These are phyloP conservation scores for Trichophyton mentagrophytes DNA, from an alignment of 2,329 filamentous ascomycete species.

Conservation along the genomic window DNA sequence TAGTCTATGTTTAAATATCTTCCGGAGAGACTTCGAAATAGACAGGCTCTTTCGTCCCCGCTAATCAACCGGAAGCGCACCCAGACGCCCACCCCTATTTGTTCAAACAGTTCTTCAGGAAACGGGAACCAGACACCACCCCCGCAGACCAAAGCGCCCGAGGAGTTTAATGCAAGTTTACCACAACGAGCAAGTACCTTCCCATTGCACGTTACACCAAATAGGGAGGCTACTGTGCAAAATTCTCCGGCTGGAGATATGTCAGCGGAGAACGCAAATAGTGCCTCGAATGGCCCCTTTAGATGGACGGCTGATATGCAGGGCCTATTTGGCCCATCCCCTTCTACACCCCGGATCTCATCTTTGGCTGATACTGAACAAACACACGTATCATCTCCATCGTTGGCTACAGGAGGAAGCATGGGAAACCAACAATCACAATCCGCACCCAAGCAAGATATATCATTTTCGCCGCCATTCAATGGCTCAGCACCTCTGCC, in stretches of 20 bases:
- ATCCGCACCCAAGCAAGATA: conserved; percentile 6
- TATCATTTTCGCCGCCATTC: conserved; percentile 24
- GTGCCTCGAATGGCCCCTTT: neutral
- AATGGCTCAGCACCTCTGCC: conserved; percentile 26
- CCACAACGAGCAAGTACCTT: conserved; percentile 31
- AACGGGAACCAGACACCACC: conserved; percentile 14
- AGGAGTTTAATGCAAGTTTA: conserved; percentile 10
- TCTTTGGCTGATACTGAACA: conserved; percentile 7
- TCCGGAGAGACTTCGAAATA: conserved; percentile 55
- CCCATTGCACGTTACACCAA: conserved; percentile 21
- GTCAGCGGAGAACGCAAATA: conserved; percentile 22
- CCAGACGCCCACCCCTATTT: conserved; percentile 8
- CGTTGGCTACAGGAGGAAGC: conserved; percentile 7
- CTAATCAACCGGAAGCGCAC: conserved; percentile 39
- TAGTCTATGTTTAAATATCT: conserved; percentile 74
- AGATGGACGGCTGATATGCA: conserved; percentile 1
- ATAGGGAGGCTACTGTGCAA: conserved; percentile 3
- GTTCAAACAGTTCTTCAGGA: conserved; percentile 7
- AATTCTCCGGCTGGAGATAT: conserved; percentile 16
- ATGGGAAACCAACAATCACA: conserved; percentile 10
- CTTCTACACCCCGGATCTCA: conserved; percentile 4
- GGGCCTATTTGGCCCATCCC: conserved; percentile 3
- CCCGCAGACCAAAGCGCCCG: conserved; percentile 12
- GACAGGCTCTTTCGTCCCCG: conserved; percentile 32
- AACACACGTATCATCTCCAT: conserved; percentile 10